Evolutionary conservation across 2,329 filamentous ascomycete genomes (phyloP).

Genomic region (Calonectria pseudoreteaudii): DNA sequence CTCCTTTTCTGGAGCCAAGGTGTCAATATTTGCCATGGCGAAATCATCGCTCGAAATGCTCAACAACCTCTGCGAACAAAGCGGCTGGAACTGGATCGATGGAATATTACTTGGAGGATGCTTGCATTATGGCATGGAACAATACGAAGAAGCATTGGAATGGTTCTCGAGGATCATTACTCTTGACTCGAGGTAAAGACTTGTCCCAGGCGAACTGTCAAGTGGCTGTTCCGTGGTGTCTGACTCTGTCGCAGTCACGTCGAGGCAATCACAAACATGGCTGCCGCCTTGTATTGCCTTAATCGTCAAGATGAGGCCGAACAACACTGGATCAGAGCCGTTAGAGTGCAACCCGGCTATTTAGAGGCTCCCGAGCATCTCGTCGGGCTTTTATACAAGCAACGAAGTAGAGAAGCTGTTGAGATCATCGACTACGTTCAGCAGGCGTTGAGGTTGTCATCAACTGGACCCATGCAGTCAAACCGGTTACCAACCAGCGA

Average conservation of each 20-base stretch:
- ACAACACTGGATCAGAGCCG: constrained; percentile 85
- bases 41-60: constrained; percentile 78
- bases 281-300: constrained; percentile 87
- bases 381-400: constrained; percentile 86
- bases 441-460: constrained; percentile 68
- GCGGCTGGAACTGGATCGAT: constrained; percentile 89
- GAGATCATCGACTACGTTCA: constrained; percentile 90
- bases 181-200: constrained; percentile 66
- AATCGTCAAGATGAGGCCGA: constrained; percentile 87
- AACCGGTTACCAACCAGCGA: constrained; percentile 6
- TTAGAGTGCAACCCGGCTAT: constrained; percentile 85
- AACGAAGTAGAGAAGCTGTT: constrained; percentile 86
- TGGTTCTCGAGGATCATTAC: constrained; percentile 77
- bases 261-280: constrained; percentile 93
- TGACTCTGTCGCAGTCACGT: constrained; percentile 73
- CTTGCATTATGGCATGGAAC: constrained; percentile 88
- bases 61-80: constrained; percentile 80
- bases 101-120: constrained; percentile 93
- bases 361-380: constrained; percentile 97
- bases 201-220: constrained; percentile 44
- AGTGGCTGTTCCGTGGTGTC: constrained; percentile 44
- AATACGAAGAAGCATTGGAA: constrained; percentile 80
- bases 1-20: constrained; percentile 29
- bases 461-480: constrained; percentile 25
- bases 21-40: constrained; percentile 65